Evolutionary conservation across 2,329 filamentous ascomycete species (phyloP).

Genomic region (Claviceps digitariae): DNA sequence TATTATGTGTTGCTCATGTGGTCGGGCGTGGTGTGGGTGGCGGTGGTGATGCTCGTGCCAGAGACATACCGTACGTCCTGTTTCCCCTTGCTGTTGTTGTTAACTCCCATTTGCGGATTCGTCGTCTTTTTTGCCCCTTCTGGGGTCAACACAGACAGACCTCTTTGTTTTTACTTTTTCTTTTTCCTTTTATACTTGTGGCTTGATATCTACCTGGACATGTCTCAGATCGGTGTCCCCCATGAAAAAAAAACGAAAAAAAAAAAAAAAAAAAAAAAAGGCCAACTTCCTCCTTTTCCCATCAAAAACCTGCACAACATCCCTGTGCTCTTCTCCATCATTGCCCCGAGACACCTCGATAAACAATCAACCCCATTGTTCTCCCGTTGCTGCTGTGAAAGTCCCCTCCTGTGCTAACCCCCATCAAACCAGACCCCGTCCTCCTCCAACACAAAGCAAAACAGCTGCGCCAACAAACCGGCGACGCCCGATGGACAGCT

Average conservation of each 20-base stretch:
- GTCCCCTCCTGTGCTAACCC: not conserved
- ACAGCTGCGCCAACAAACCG: conserved; percentile 56
- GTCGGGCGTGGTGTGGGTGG: conserved; percentile 48
- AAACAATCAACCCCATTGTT: not conserved
- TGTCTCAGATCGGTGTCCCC: not conserved
- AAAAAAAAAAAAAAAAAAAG: too few relatives aligned
- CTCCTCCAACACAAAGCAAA: conserved; percentile 61
- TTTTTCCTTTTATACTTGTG: not conserved
- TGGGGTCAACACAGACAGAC: not conserved
- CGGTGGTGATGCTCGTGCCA: conserved; percentile 61
- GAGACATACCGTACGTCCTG: conserved; percentile 62
- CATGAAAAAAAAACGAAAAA: too few relatives aligned
- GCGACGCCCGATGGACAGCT: conserved; percentile 63
- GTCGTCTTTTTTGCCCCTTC: not conserved
- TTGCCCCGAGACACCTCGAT: not conserved
- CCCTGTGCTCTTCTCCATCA: not conserved
- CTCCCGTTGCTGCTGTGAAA: too few relatives aligned
- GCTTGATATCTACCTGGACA: not conserved
- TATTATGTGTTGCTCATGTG: conserved; percentile 80
- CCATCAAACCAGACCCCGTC: conserved; percentile 37
- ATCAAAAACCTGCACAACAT: not conserved
- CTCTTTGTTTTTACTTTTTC: not conserved
- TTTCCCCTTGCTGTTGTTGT: too few relatives aligned
- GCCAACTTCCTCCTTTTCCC: not conserved
- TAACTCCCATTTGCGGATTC: not conserved